Evolutionary conservation across 1,284 basidiomycete species (phyloP), one percentile per base, ranked within the genome.

Genomic region (Marasmius fiardii): DNA sequence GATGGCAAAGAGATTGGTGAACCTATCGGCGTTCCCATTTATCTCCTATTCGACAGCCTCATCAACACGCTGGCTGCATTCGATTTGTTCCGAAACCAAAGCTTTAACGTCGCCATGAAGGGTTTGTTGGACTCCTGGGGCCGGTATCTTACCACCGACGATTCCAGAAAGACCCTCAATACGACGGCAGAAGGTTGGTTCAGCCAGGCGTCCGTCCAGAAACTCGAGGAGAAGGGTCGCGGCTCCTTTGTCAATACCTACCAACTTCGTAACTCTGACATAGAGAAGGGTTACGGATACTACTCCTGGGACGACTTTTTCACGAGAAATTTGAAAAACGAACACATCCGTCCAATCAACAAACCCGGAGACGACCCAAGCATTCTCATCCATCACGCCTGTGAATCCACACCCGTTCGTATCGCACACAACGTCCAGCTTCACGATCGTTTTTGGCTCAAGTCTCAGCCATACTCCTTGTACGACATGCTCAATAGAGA

Each of bases 401-500:
- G 67, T 60, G 68, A 71, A 35, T 72, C 68, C n/a, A 70, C 0
- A 65, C 72, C n/a, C 3, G 75, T 74, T 57, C 71, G 49, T 4
- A 63, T 67, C 43, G 55, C 49, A 0, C n/a, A 44, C 43, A 56
- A 67, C 21, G 63, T 67, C 33, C 57, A 65, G 31, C 48, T 55
- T 67, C 62, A 69, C 65, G 54, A 68, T 45, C 26, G 59, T 7
- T 70, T 71, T 54, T 72, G 66, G 66, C 51, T 71, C 55, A 71
- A 72, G 52, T 65, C 62, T 26, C 61, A 68, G n/a, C 61, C 66
- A 0, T 72, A 72, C 60, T 76, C 74, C 3, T 61, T 75, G 35
- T 43, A 58, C 47, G 24, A 51, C 7, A 47, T 65, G 6, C 24
- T 51, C 34, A 23, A 35, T 23, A 2, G 14, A 4, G 51, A 52